phyloP scores from a whole-genome alignment of 768 basidiomycete species.

The Symmetrospora coprosmae region DNA sequence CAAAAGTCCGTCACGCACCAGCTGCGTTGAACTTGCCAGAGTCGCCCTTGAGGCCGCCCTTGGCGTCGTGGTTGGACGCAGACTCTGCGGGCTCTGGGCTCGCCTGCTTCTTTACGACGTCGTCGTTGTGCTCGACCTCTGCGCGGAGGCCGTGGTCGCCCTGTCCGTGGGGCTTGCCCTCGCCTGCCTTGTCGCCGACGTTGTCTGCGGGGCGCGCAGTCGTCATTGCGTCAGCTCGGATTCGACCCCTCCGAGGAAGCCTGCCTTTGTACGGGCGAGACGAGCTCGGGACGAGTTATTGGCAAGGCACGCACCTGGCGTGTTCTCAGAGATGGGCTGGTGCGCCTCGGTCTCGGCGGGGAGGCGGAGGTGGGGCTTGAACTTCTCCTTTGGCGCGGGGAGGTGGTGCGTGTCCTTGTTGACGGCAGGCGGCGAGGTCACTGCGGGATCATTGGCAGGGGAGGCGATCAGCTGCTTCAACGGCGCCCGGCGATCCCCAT shows the following conservation, averaged over 20 bases:
- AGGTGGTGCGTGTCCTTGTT: not conserved
- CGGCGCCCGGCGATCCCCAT: too few relatives aligned
- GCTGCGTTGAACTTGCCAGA: slow-evolving; percentile 9
- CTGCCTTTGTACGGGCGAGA: too few relatives aligned
- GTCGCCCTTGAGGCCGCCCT: not conserved
- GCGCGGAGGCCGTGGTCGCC: slow-evolving; percentile 14
- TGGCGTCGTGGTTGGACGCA: not conserved
- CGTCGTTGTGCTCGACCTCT: not conserved
- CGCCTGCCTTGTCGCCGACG: not conserved
- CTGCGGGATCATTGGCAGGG: too few relatives aligned
- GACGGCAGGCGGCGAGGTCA: not conserved
- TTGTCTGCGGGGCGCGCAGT: too few relatives aligned
- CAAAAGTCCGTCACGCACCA: not conserved
- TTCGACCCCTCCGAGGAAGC: too few relatives aligned
- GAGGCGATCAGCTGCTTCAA: slow-evolving; percentile 1
- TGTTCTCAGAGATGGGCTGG: not conserved
- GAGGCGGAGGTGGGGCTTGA: slow-evolving; percentile 18
- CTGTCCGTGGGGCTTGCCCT: slow-evolving; percentile 14
- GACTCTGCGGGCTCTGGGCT: not conserved
- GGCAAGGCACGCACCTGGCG: too few relatives aligned
- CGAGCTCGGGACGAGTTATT: too few relatives aligned
- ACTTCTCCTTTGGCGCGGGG: slow-evolving; percentile 13
- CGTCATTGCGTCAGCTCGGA: too few relatives aligned
- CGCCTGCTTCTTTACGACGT: not conserved
- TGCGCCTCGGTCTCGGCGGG: not conserved